Base-by-base conservation (phyloP, 768 basidiomycete genomes). In the Gymnopilus junonius region DNA sequence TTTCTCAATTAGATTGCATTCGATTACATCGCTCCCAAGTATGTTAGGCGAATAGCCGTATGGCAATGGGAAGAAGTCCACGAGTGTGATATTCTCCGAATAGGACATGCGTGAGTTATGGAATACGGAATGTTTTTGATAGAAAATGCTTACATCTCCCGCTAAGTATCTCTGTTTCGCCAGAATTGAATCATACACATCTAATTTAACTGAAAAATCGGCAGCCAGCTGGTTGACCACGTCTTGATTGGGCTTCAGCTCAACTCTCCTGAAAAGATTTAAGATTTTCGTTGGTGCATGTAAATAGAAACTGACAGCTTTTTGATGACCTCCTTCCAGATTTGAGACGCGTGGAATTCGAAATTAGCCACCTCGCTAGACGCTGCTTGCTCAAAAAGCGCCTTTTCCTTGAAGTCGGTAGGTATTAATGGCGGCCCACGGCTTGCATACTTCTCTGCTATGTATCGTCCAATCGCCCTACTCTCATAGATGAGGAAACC, bases 401-500 rank as follows among this genome's bases (percentile, higher is more conserved):
- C 85, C 8, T 70, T 74, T 17, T 67, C 72, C 37, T 78, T 71
- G 7, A 75, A 39, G 10, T 78, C 76, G 4, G 69, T 68, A 4
- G 90, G 89, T 42, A 88, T 74, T 39, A 90, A 77, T 5, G 70
- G 59, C 3, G 82, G 77, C 40, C 87, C 87, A 66, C 86, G 81
- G 50, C 74, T 48, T 0, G 80, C 71, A 65, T 88, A 85, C 69
- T 89, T 90, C 61, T 73, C 73, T 29, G 79, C 82, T 65, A 90
- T 70, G 71, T 90, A 92, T 17, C 86, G 83, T 8, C 70, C 70
- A 55, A 91, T 89, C 0, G 87, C 87, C 31, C 87, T 85, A 39
- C 81, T 83, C 68, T 89, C 88, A 74, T 82, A 90, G n/a, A 92
- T 67, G 59, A 83, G 74, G 71, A 90, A 85, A 3, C 87, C 89